phyloP scores from a whole-genome alignment of 306 rosid species.

The Pachyrhizus erosus region DNA sequence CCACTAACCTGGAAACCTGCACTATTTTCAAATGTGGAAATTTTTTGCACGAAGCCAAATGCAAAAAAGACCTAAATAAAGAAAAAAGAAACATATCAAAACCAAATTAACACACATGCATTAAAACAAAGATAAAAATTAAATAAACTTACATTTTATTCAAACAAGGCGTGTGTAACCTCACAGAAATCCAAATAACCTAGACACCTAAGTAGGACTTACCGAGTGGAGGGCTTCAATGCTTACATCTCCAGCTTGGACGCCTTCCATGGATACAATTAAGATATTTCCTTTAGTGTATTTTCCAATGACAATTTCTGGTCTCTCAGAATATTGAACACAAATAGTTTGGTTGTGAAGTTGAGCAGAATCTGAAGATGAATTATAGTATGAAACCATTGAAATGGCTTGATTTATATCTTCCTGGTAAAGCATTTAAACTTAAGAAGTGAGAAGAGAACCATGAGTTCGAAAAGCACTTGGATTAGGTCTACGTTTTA shows the following conservation, averaged over 20 bases:
- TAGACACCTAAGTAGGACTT: slow-evolving; percentile 38
- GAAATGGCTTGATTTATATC: too few species aligned
- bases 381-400: too few species aligned
- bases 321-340: too few species aligned
- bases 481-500: neutral
- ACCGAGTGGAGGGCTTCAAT: slow-evolving; percentile 85
- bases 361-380: too few species aligned
- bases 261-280: neutral
- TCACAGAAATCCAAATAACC: slow-evolving; percentile 19
- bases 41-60: slow-evolving; percentile 86
- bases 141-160: neutral
- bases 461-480: neutral
- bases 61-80: slow-evolving; percentile 76
- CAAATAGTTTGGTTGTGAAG: too few species aligned
- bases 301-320: too few species aligned
- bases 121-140: neutral
- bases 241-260: slow-evolving; percentile 90
- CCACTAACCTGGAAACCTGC: slow-evolving; percentile 85
- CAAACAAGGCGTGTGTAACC: slow-evolving; percentile 24
- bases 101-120: slow-evolving; percentile 21
- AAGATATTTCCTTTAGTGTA: too few species aligned
- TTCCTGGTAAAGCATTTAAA: too few species aligned
- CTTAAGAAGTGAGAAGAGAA: too few species aligned
- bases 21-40: slow-evolving; percentile 89
- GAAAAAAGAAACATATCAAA: neutral